phyloP scores from a whole-genome alignment of 2,329 filamentous ascomycete species.

The Colletotrichum paranaense region DNA sequence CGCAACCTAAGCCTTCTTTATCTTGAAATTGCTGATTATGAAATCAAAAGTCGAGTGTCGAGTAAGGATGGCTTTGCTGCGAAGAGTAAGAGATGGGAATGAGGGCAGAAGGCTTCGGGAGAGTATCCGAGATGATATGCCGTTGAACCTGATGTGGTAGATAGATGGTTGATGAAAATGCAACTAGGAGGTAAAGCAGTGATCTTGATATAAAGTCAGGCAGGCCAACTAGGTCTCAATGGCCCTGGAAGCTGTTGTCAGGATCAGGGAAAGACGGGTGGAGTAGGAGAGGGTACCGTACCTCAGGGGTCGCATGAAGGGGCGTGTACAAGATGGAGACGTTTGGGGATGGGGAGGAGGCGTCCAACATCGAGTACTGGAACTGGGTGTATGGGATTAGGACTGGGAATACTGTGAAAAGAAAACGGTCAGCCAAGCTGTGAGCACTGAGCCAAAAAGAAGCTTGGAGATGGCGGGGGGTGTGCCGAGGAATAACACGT shows the following conservation, averaged over 20 bases:
- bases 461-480: neutral
- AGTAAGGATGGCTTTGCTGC: neutral
- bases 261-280: neutral
- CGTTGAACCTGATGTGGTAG: neutral
- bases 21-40: no score
- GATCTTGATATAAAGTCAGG: conserved; percentile 22
- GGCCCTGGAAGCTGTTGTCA: neutral
- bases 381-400: neutral
- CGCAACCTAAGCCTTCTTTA: neutral
- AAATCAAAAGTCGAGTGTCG: no score
- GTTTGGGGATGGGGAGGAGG: neutral
- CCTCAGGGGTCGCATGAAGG: conserved; percentile 29
- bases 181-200: neutral
- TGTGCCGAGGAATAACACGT: neutral
- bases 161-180: neutral
- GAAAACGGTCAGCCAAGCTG: conserved; percentile 10
- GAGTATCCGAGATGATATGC: neutral
- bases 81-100: neutral
- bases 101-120: neutral
- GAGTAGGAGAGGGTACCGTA: conserved; percentile 2
- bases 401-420: neutral
- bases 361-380: neutral
- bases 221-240: neutral
- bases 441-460: neutral
- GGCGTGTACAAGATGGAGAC: conserved; percentile 22